Evolutionary conservation across 768 basidiomycete genomes (phyloP).

Genomic region (Suillus weaverae): DNA sequence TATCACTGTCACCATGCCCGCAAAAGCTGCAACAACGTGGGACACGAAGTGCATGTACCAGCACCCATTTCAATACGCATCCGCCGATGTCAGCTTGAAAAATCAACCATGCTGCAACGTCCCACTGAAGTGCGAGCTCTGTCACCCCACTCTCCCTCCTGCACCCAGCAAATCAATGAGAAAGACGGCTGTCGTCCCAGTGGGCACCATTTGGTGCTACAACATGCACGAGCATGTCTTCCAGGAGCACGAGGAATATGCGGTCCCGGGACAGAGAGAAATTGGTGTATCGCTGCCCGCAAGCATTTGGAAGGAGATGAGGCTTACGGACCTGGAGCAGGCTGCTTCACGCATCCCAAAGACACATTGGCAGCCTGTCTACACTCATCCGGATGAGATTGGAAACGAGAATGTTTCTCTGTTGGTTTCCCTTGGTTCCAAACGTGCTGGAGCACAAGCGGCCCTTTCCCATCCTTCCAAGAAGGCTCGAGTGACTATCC

Average conservation of each 20-base stretch:
- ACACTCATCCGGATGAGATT: no score
- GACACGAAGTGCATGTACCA: neutral
- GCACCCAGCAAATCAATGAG: no score
- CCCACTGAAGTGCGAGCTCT: neutral
- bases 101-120: neutral
- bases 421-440: no score
- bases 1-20: neutral
- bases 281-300: neutral
- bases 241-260: no score
- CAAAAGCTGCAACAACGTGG: neutral
- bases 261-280: no score
- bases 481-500: no score
- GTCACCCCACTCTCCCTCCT: neutral
- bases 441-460: conserved; percentile 27
- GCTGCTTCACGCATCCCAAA: neutral
- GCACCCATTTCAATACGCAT: neutral
- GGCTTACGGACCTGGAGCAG: neutral
- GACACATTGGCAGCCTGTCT: neutral
- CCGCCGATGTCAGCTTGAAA: neutral
- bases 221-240: no score
- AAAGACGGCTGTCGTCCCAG: no score
- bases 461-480: no score
- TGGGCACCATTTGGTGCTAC: no score
- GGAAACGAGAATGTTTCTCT: no score
- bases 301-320: neutral